Conservation (phyloP, 768 basidiomycete species). For the Termitomyces sp. region DNA sequence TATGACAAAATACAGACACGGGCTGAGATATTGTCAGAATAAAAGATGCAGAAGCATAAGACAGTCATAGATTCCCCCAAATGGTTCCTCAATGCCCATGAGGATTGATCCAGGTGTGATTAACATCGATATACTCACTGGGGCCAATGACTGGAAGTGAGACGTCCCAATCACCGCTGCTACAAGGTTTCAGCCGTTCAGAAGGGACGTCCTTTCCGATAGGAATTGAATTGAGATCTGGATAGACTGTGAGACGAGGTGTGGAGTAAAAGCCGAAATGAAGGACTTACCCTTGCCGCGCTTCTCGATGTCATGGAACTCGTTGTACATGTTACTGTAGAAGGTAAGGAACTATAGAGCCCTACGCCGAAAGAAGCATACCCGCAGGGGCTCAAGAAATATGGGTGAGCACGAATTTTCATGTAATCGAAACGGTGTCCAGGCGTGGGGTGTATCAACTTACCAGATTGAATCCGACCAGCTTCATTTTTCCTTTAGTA, state of each 20-base stretch:
- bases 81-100: conserved; percentile 18
- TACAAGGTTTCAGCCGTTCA: not conserved
- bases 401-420: conserved; percentile 16
- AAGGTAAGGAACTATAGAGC: not conserved
- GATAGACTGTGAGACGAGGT: not conserved
- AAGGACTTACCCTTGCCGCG: conserved; percentile 6
- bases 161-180: conserved; percentile 7
- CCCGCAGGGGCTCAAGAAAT: conserved; percentile 18
- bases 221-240: conserved; percentile 7
- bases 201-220: conserved; percentile 8
- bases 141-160: conserved; percentile 14
- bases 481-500: not conserved
- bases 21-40: not conserved
- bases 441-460: conserved; percentile 18
- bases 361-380: not conserved
- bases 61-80: not conserved
- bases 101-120: conserved; percentile 25
- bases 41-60: not conserved
- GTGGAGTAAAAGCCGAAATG: not conserved
- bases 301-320: conserved; percentile 15
- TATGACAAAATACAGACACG: not conserved
- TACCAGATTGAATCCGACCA: not conserved
- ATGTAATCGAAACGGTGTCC: conserved; percentile 13
- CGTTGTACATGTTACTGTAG: conserved; percentile 8
- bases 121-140: conserved; percentile 1